phyloP scores from a whole-genome alignment of 129 eudicot genomes.

The Arctium minus region DNA sequence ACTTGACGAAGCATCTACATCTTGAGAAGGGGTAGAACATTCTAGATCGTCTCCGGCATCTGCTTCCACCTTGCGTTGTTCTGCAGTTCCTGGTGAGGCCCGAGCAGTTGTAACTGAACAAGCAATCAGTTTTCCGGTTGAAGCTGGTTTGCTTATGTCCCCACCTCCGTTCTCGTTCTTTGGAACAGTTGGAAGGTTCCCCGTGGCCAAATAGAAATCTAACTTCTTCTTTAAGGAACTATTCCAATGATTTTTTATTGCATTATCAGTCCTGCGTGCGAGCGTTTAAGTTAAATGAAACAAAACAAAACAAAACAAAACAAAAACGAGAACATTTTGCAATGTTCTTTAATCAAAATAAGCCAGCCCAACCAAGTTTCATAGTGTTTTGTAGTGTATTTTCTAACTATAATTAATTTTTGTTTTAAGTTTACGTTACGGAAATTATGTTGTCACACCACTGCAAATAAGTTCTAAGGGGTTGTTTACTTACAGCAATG shows the following conservation, averaged over 20 bases:
- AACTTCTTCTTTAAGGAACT: conserved; percentile 90
- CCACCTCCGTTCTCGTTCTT: conserved; percentile 36
- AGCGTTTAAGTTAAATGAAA: neutral
- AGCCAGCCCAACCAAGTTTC: too few species aligned
- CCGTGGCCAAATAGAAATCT: conserved; percentile 72
- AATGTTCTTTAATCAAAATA: too few species aligned
- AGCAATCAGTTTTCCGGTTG: conserved; percentile 26
- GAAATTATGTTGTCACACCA: neutral
- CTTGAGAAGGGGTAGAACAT: conserved; percentile 41
- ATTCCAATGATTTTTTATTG: conserved; percentile 98
- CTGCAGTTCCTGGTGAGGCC: conserved; percentile 47
- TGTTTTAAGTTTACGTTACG: too few species aligned
- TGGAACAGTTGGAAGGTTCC: conserved; percentile 67
- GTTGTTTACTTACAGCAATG: too few species aligned
- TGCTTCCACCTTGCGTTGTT: conserved; percentile 41
- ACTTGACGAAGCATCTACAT: conserved; percentile 38
- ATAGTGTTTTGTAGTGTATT: too few species aligned
- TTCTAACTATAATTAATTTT: too few species aligned
- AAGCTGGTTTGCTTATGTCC: conserved; percentile 35
- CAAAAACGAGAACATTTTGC: too few species aligned
- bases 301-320: too few species aligned
- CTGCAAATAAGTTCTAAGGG: neutral
- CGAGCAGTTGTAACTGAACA: conserved; percentile 37
- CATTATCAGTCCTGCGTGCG: conserved; percentile 81
- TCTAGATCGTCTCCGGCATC: conserved; percentile 43